Evolutionary conservation across 495 filamentous ascomycete genomes (phyloP).

Genomic region (Evernia prunastri): DNA sequence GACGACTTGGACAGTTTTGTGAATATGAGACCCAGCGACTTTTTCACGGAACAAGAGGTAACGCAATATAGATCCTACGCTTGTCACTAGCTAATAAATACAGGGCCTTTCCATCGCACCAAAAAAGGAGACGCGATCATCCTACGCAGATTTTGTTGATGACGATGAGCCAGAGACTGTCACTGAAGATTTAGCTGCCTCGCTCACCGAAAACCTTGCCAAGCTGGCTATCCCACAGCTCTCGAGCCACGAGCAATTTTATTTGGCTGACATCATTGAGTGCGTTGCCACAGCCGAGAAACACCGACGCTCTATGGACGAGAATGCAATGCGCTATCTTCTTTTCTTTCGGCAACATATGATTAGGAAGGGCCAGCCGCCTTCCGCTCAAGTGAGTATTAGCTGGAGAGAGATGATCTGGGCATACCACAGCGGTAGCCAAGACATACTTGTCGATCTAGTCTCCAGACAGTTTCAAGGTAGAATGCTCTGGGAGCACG

Average conservation of each 20-base stretch:
- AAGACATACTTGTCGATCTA: conserved; percentile 87
- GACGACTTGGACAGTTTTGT: conserved; percentile 77
- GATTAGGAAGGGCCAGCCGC: conserved; percentile 56
- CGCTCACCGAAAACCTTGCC: conserved; percentile 73
- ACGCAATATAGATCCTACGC: conserved; percentile 17
- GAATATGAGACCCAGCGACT: conserved; percentile 63
- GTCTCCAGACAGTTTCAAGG: conserved; percentile 75
- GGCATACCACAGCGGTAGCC: conserved; percentile 86
- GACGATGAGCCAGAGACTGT: conserved; percentile 59
- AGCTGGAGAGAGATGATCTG: conserved; percentile 93
- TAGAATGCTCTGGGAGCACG: conserved; percentile 74
- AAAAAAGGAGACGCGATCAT: conserved; percentile 48
- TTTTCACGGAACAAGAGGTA: conserved; percentile 53
- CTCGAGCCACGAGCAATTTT: conserved; percentile 82
- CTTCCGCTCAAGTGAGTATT: conserved; percentile 57
- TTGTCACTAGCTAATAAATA: conserved; percentile 27
- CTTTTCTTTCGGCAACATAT: conserved; percentile 84
- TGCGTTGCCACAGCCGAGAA: conserved; percentile 82
- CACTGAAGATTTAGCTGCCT: conserved; percentile 62
- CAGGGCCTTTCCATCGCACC: conserved; percentile 37
- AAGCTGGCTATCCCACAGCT: conserved; percentile 71
- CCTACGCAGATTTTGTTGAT: conserved; percentile 48
- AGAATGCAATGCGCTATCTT: conserved; percentile 84
- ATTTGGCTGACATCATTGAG: conserved; percentile 79
- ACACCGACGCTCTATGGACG: conserved; percentile 85